Evolutionary conservation across 176 grass and related monocot species (phyloP).

Genomic region (Neostapfia colusana): DNA sequence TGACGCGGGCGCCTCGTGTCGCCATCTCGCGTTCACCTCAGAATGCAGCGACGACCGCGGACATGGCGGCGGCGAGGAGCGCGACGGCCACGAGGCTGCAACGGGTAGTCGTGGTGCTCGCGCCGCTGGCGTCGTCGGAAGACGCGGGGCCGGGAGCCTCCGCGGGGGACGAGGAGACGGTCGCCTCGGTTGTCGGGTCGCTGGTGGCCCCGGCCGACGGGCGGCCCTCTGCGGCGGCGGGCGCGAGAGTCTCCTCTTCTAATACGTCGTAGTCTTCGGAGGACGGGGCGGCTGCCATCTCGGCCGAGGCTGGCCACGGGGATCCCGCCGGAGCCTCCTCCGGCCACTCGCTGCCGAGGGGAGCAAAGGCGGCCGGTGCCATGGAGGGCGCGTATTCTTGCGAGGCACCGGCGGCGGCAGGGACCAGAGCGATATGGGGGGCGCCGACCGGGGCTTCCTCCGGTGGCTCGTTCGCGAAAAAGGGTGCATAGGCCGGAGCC

Average conservation of each 20-base stretch:
- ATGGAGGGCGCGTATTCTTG: not conserved
- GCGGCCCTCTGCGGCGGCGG: not conserved
- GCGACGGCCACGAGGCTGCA: constrained; percentile 1
- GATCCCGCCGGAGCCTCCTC: constrained; percentile 26
- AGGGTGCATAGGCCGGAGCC: not conserved
- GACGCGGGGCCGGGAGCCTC: constrained; percentile 14
- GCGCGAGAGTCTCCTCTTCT: constrained; percentile 11
- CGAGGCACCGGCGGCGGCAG: not conserved
- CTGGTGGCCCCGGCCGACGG: not conserved
- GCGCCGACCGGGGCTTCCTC: constrained; percentile 33
- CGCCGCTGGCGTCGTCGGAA: constrained; percentile 27
- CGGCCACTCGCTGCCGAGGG: not conserved
- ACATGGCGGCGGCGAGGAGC: constrained; percentile 16
- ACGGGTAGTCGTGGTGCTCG: not conserved
- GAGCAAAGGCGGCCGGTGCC: not conserved
- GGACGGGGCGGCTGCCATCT: not conserved
- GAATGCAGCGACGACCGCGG: not conserved
- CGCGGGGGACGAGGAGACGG: not conserved
- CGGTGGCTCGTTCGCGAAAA: not conserved
- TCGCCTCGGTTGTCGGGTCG: not conserved
- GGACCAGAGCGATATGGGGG: not conserved
- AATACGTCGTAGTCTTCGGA: constrained; percentile 19
- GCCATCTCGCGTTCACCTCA: constrained; percentile 5
- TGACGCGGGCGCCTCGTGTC: not conserved
- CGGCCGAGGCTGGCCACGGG: constrained; percentile 17